Evolutionary conservation across 2,329 filamentous ascomycete species (phyloP).

Genomic region (Calonectria henricotiae): DNA sequence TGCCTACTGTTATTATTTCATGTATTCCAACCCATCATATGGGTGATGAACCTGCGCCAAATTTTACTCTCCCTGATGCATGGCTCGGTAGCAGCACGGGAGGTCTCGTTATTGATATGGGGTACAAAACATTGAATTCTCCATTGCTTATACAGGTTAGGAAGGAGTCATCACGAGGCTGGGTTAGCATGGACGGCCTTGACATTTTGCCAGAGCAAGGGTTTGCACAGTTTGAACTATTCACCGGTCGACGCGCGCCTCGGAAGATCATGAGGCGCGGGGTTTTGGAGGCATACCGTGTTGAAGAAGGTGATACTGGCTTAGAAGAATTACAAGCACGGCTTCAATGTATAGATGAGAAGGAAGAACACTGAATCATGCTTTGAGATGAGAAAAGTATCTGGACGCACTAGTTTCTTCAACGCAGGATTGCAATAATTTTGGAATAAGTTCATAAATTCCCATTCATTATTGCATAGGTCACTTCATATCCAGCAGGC

Average conservation of each 20-base stretch:
- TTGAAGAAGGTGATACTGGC: conserved; percentile 60
- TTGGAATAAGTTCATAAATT: too few species aligned
- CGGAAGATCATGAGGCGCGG: conserved; percentile 80
- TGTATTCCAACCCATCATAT: conserved; percentile 82
- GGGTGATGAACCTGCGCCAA: conserved; percentile 70
- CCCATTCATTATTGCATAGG: too few species aligned
- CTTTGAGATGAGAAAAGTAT: background rate
- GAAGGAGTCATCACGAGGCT: conserved; percentile 73
- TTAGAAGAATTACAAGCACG: conserved; percentile 59
- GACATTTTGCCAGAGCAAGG: conserved; percentile 85
- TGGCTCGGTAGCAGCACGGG: conserved; percentile 83
- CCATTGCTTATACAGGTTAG: conserved; percentile 80
- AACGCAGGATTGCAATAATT: too few species aligned
- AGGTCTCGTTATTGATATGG: conserved; percentile 82
- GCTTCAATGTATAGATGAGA: conserved; percentile 49
- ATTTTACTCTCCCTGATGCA: conserved; percentile 78
- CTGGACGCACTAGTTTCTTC: background rate
- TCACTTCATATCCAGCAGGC: too few species aligned
- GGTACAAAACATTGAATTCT: conserved; percentile 82
- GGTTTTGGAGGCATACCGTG: conserved; percentile 66
- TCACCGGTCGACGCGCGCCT: conserved; percentile 73
- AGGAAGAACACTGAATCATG: conserved; percentile 40
- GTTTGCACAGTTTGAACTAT: conserved; percentile 86
- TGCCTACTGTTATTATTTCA: conserved; percentile 82
- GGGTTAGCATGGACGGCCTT: conserved; percentile 83